Evolutionary conservation across 768 basidiomycete species (phyloP).

Genomic region (Lactarius indigo): DNA sequence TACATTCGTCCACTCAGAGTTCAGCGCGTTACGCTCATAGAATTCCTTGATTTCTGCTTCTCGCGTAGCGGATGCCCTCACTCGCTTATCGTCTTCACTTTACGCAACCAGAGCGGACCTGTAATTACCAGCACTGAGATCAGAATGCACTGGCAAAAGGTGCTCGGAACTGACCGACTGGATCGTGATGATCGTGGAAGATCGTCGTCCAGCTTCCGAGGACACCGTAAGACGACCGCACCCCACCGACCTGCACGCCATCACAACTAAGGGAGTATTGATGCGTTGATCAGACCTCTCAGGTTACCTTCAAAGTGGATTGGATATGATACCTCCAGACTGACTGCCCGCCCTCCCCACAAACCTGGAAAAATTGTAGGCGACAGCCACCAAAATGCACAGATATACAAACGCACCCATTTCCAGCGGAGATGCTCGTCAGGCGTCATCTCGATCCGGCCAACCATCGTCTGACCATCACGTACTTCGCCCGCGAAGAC

Average conservation of each 20-base stretch:
- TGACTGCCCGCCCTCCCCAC: constrained; percentile 27
- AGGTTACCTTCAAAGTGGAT: constrained; percentile 36
- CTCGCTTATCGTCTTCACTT: constrained; percentile 13
- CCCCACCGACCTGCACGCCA: constrained; percentile 57
- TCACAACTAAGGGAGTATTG: constrained; percentile 42
- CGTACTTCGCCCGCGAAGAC: constrained; percentile 51
- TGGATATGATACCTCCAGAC: constrained; percentile 29
- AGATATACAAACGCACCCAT: constrained; percentile 45
- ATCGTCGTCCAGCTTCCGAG: constrained; percentile 53
- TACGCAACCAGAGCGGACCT: constrained; percentile 35
- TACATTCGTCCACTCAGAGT: no score
- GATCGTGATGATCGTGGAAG: constrained; percentile 44
- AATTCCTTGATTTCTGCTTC: no score
- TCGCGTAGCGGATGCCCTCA: not conserved
- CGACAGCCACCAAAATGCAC: not conserved
- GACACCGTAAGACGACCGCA: constrained; percentile 57
- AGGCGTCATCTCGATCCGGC: constrained; percentile 51
- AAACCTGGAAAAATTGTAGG: constrained; percentile 11
- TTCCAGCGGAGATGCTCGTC: constrained; percentile 61
- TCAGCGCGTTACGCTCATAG: no score
- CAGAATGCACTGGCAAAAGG: not conserved
- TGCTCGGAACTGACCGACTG: constrained; percentile 39
- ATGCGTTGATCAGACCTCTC: constrained; percentile 18
- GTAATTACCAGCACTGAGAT: not conserved
- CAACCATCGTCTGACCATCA: constrained; percentile 45